Base-by-base conservation (phyloP, 768 basidiomycete genomes). In the Tremella mesenterica region DNA sequence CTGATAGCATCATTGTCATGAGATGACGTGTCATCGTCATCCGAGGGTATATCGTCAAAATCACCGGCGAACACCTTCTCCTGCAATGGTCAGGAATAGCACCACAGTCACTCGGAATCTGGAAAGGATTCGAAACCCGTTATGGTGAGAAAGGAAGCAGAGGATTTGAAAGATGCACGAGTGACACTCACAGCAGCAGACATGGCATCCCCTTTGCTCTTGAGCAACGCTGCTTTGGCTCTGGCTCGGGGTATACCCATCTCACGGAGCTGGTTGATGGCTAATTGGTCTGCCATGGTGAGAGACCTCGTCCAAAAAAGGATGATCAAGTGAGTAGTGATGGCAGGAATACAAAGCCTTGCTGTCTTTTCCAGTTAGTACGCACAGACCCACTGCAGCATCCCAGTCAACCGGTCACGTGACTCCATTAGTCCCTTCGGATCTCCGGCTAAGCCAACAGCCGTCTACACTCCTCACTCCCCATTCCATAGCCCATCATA, bases 151-250 rank as follows among this genome's bases (percentile, higher is more conserved):
- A 16, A 20, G 18, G 28, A 13, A 30, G 16, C 21, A 20, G 33
- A 10, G 2, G 23, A n/a, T n/a, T n/a, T n/a, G n/a, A n/a, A n/a
- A n/a, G n/a, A 20, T 25, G 7, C 9, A 10, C 7, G 41, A 20
- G 13, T 18, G 16, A 20, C 50, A 51, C 59, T 43, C 34, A 89
- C 89, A 2, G 90, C 89, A 13, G 91, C 91, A 67, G 86, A 79
- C 86, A 88, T 88, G 30, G 91, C 88, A 78, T 96, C 90, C 57
- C 66, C 66, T 44, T 82, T 86, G 69, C 85, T 80, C 64, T 83
- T 82, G 57, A 78, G 80, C 67, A 95, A 74, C 16, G 91, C 91
- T 27, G 85, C 86, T 61, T 81, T 81, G 34, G 92, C 91, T 75
- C 91, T 86, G 12, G 82, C 81, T 10, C 75, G 70, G 0, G 85